Base-by-base conservation (phyloP, 2,329 filamentous ascomycete species). In the Aspergillus ustus region DNA sequence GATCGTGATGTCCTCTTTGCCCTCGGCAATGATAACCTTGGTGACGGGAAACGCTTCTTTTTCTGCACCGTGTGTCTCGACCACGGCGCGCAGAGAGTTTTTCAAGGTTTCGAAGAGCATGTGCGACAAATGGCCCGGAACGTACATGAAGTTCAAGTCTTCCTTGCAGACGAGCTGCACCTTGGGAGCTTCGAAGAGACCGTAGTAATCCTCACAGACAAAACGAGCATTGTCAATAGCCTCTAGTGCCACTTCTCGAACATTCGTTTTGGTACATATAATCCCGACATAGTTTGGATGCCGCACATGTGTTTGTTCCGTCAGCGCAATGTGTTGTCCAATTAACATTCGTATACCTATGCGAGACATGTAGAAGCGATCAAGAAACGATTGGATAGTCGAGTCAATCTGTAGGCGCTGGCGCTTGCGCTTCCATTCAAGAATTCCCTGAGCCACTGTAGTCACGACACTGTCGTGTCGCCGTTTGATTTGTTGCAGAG, bases 61-160 rank as follows among this genome's bases (percentile, higher is more conserved):
- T 72, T 98, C 95, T 75, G 93, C 89, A 52, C 95, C 95, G 75
- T 98, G 93, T 17, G 89, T 91, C 80, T 99, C 95, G 60, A 99
- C 95, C 44, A 99, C 95, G 56, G 95, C 95, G 75, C 95, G 91
- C 69, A 99, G 84, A 59, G 93, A 97, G 84, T 99, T 99, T 83
- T 99, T 99, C 76, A 99, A 84, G 2, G 95, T 99, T 81, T 99
- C 95, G 78, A 99, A 99, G 55, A 99, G 90, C 95, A 99, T 99
- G 81, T 99, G 95, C 69, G 93, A 97, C 77, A 99, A 77, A 80
- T 99, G 95, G n/a, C 95, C 95, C 0, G 95, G 95, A 57, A 99
- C 95, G 75, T 99, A 99, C 95, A 99, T 99, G 81, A 99, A 99
- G 83, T 96, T 90, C 72, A 99, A 85, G 77, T 96, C 89, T 19